A percentile compares a stretch with the other conserved stretches of the same genome.
Evolutionary conservation across 2,329 filamentous ascomycete species (phyloP).

Genomic region (Claviceps sp.): DNA sequence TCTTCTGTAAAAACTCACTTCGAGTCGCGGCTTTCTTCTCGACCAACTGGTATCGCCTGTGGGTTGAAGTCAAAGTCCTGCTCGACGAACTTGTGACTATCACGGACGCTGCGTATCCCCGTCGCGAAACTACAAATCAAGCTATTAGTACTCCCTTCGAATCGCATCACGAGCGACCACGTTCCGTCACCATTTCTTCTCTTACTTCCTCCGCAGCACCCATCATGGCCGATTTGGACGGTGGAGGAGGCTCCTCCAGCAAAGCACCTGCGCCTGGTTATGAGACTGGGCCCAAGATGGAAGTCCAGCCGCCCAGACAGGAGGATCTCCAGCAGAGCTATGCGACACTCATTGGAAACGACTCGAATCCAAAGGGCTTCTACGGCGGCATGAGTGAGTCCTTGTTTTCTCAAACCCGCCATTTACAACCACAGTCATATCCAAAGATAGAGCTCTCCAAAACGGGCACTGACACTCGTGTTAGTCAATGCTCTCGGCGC

Average conservation of each 20-base stretch:
- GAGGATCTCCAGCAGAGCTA: constrained; percentile 80
- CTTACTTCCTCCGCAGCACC: constrained; percentile 7
- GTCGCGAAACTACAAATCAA: neutral
- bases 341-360: constrained; percentile 48
- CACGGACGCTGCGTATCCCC: neutral
- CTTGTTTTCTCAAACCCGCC: neutral
- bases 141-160: neutral
- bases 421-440: neutral
- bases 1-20: too few relatives aligned
- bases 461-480: neutral
- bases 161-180: neutral
- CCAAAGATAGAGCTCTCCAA: neutral
- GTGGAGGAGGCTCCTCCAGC: constrained; percentile 15
- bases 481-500: constrained; percentile 62
- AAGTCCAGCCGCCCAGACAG: constrained; percentile 64
- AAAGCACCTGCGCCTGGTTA: constrained; percentile 14
- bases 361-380: constrained; percentile 67
- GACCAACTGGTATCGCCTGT: too few relatives aligned
- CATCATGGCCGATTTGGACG: constrained; percentile 13
- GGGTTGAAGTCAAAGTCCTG: too few relatives aligned
- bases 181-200: constrained; percentile 7
- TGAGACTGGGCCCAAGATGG: constrained; percentile 39
- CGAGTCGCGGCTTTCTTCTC: too few relatives aligned
- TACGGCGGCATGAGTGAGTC: constrained; percentile 73
- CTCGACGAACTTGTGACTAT: too few relatives aligned